Base-by-base conservation (phyloP, 768 basidiomycete genomes). In the Boletus eberwhitei region DNA sequence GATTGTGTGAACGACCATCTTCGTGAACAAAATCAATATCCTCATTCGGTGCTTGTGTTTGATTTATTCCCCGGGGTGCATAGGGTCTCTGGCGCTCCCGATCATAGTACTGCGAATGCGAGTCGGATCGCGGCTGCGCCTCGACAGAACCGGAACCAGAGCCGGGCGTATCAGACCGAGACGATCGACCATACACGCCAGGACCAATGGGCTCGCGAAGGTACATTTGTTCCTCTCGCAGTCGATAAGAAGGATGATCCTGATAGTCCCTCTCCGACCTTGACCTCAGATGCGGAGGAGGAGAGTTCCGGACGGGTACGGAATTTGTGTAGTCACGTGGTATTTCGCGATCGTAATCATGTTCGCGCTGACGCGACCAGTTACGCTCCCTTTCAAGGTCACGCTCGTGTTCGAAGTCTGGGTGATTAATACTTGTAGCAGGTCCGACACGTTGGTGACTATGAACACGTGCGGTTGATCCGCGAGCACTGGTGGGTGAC, bases 381-480 rank as follows among this genome's bases (percentile, higher is more conserved):
- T 60, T 59, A 35, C 61, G 69, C 53, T 79, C 80, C 64, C 79
- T 74, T 31, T 83, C 80, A 22, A 82, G 77, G 19, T 77, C 78
- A 53, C 79, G 72, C 54, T 71, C 70, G 38, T 56, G 62, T 44
- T 71, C 70, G 42, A 62, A 58, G 37, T 73, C 74, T 36, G 70
- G 66, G 59, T 70, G 65, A 63, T 77, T 79, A 44, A 85, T 75
- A 60, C 78, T 82, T 24, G 82, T 75, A 4, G 77, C 84, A 38
- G 85, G 84, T 8, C 85, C 86, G 61, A 85, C 64, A 51, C 85
- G 83, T 68, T 87, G 86, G 69, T 88, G 86, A 55, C 76, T 76
- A 66, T 88, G 88, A 44, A 77, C 68, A 62, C 79, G 78, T 56
- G 71, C 57, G 50, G 73, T 65, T 56, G 65, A 66, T 64, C 69